phyloP scores from a whole-genome alignment of 176 grass and related monocot genomes.

The Carex kokanica region DNA sequence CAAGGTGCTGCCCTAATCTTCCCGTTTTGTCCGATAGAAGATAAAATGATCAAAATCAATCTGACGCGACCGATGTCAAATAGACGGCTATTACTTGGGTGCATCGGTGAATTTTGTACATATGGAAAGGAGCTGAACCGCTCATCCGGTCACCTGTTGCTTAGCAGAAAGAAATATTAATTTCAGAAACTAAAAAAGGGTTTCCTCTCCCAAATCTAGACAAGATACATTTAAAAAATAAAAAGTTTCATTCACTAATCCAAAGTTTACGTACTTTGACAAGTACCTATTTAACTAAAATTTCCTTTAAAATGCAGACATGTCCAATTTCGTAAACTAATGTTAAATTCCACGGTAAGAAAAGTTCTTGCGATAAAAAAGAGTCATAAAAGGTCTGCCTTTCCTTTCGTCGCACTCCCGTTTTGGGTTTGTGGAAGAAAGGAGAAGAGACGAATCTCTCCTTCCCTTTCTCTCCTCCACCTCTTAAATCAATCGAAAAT shows the following conservation, averaged over 20 bases:
- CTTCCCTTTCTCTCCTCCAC: slow-evolving; percentile 10
- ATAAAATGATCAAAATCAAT: neutral
- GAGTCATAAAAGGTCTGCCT: slow-evolving; percentile 4
- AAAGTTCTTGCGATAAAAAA: neutral
- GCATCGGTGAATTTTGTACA: neutral
- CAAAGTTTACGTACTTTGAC: neutral
- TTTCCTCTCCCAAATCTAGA: neutral
- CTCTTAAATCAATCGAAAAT: neutral
- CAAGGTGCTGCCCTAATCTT: neutral
- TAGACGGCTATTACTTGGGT: neutral
- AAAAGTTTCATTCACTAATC: neutral
- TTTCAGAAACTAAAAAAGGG: neutral
- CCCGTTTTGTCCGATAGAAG: neutral
- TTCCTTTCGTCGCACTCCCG: neutral
- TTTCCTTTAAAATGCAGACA: neutral
- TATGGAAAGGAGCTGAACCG: neutral
- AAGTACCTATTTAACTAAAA: neutral
- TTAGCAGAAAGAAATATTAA: neutral
- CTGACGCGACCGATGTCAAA: neutral
- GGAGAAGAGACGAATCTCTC: slow-evolving; percentile 29
- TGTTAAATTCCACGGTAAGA: neutral
- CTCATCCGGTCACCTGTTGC: neutral
- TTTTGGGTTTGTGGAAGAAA: slow-evolving; percentile 27
- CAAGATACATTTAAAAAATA: neutral
- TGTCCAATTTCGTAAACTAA: neutral